Percentiles rank a stretch among this genome's conserved stretches.
Evolutionary conservation across 371 early-diverging fungal genomes (phyloP).

Genomic region (Zychaea mexicana): DNA sequence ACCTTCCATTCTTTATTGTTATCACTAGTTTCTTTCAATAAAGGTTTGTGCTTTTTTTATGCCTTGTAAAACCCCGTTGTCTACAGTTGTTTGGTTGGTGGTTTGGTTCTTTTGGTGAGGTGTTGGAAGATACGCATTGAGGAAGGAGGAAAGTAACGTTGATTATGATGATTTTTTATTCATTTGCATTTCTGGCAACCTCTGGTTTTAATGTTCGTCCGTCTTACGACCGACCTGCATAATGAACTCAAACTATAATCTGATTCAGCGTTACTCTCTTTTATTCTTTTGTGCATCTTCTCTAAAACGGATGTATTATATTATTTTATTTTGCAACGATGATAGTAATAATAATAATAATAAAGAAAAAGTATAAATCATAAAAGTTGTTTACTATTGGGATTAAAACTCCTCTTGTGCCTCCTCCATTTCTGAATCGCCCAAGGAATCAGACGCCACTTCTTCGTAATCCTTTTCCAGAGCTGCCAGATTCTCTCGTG

Average conservation of each 20-base stretch:
- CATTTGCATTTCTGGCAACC: conserved; percentile 20
- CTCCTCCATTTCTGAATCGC: conserved; percentile 53
- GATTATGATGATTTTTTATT: conserved; percentile 16
- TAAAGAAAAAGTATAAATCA: neutral
- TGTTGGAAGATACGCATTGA: neutral
- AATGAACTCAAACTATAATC: conserved; percentile 12
- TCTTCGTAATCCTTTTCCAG: conserved; percentile 99
- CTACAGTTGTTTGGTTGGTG: no score
- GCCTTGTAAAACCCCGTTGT: no score
- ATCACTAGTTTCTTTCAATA: neutral
- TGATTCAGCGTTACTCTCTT: neutral
- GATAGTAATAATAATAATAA: neutral
- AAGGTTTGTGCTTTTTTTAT: conserved; percentile 7
- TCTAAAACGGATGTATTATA: neutral
- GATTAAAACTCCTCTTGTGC: conserved; percentile 24
- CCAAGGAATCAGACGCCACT: conserved; percentile 83
- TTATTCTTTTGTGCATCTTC: neutral
- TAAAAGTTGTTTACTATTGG: neutral
- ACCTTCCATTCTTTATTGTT: no score
- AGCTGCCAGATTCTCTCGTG: conserved; percentile 91
- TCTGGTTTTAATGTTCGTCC: conserved; percentile 22
- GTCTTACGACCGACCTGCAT: conserved; percentile 13
- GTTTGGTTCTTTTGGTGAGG: neutral
- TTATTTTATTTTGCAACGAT: neutral
- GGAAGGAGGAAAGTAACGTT: neutral